Evolutionary conservation across 495 filamentous ascomycete genomes (phyloP).

Genomic region (Aspergillus haitiensis): DNA sequence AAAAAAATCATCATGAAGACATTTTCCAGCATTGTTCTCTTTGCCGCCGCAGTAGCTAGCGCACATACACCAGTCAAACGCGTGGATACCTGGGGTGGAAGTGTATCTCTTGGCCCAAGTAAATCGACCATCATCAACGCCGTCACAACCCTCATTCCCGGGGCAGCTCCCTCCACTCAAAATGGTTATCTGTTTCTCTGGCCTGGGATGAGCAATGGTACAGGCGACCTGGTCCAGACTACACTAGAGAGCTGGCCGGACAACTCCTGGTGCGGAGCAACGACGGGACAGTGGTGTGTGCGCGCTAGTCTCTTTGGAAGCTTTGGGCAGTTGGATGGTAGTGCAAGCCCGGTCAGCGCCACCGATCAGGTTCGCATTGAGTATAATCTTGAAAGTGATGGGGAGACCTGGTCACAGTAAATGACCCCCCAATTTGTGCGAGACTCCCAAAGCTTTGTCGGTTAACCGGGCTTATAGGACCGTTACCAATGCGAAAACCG

Average conservation of each 20-base stretch:
- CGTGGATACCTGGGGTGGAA: constrained; percentile 38
- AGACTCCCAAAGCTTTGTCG: not conserved
- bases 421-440: constrained; percentile 10
- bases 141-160: constrained; percentile 44
- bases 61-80: constrained; percentile 19
- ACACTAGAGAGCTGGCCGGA: constrained; percentile 37
- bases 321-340: constrained; percentile 39
- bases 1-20: too few relatives aligned
- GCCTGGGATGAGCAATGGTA: constrained; percentile 49
- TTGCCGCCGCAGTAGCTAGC: too few relatives aligned
- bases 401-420: constrained; percentile 37
- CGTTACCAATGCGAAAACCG: constrained; percentile 37
- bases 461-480: constrained; percentile 22
- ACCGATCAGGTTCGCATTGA: constrained; percentile 37
- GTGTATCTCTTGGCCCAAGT: constrained; percentile 42
- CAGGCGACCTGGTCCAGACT: constrained; percentile 44
- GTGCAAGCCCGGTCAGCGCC: constrained; percentile 30
- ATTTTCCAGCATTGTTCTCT: too few relatives aligned
- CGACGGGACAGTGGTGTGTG: constrained; percentile 40
- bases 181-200: constrained; percentile 42
- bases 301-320: constrained; percentile 42
- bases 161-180: constrained; percentile 37
- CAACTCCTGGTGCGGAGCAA: constrained; percentile 40
- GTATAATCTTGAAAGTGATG: constrained; percentile 34
- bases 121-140: constrained; percentile 42